A percentile compares a stretch with the other conserved stretches of the same genome.
Conservation (phyloP, 495 filamentous ascomycete genomes). For the Durotheca rogersii region DNA sequence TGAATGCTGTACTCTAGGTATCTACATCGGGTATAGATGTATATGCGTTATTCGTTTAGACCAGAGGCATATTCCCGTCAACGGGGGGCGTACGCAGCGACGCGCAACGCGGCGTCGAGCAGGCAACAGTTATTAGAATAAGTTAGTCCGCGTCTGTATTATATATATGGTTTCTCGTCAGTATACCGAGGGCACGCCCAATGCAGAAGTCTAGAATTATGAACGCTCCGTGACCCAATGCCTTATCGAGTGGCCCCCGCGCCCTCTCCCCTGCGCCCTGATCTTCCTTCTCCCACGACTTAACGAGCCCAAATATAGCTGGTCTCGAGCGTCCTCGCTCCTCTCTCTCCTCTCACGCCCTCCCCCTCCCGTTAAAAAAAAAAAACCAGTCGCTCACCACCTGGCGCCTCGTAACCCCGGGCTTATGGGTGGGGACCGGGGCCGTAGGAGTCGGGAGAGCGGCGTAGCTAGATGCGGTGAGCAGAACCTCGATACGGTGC, state of each 20-base stretch:
- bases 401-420: conserved; percentile 4
- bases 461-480: conserved; percentile 12
- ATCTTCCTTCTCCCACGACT: conserved; percentile 12
- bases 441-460: conserved; percentile 1
- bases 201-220: conserved; percentile 13
- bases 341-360: not conserved
- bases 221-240: conserved; percentile 12
- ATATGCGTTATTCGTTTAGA: too few species aligned
- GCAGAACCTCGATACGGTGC: conserved; percentile 1
- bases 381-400: not conserved
- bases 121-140: conserved; percentile 24
- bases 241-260: not conserved
- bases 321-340: not conserved
- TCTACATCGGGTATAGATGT: too few species aligned
- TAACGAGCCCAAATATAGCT: too few species aligned
- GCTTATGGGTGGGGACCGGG: not conserved
- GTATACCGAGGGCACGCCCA: conserved; percentile 10
- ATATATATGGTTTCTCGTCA: not conserved
- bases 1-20: too few species aligned
- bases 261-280: not conserved
- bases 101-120: not conserved
- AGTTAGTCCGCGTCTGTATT: too few species aligned
- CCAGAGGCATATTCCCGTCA: too few species aligned
- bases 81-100: not conserved
- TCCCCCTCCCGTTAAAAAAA: not conserved